Evolutionary conservation across 2,329 filamentous ascomycete species (phyloP), one percentile per base, ranked within the genome.

Genomic region (Penicillium sp.): DNA sequence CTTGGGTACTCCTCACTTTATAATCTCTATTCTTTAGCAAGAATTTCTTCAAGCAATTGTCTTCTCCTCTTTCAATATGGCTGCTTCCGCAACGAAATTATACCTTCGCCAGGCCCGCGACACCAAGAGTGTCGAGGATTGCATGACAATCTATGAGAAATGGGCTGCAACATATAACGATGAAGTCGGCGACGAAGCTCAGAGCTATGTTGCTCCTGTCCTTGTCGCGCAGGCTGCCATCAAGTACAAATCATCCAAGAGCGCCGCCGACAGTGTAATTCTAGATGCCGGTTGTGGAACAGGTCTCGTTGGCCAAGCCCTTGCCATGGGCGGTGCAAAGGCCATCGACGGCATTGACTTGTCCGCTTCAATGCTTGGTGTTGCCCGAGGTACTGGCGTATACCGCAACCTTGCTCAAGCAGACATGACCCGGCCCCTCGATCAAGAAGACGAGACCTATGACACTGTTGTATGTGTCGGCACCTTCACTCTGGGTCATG

Each of bases 221-320:
- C 70, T 80, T 13, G 73, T 75, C 16, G 79, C 75, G 8, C 68
- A 77, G 46, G 71, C 75, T 3, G 71, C 75, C 38, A 59, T 75
- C 16, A 63, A 65, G 26, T 60, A 56, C 46, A 62, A 61, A 19
- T 55, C 61, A 14, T 45, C 64, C 6, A 67, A 45, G 26, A 66
- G 56, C n/a, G 57, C 61, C 13, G 42, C 58, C 22, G 65, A 70
- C 19, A 68, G 71, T 6, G 57, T 65, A 2, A 80, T 85, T 58
- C 77, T 84, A 0, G 84, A 86, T 60, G 83, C 83, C 25, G 84
- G 84, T n/a, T 85, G 83, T 59, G 84, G 84, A 4, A 85, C 83
- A 0, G 84, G 84, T 0, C 78, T 84, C 8, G 83, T 84, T 11
- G 84, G 82, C 4, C 70, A 78, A 22, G 79, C 79, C 28, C 78